Conservation (phyloP, 2,329 filamentous ascomycete species). For the Fusarium torulosum region DNA sequence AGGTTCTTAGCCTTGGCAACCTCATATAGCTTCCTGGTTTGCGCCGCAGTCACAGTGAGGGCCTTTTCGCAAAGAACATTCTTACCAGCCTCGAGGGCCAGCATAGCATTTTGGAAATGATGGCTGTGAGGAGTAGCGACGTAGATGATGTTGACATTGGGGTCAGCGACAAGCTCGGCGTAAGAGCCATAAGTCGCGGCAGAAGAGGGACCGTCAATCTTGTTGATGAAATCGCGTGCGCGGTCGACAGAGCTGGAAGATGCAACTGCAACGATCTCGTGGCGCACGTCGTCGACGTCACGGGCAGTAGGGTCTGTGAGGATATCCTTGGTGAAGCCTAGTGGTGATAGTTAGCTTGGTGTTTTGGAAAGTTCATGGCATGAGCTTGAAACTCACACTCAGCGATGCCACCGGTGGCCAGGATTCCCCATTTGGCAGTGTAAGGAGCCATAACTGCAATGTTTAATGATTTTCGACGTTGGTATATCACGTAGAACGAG, state of each 20-base stretch:
- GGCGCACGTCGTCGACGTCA: constrained; percentile 77
- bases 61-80: constrained; percentile 93
- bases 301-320: constrained; percentile 78
- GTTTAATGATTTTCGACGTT: constrained; percentile 13
- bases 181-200: constrained; percentile 85
- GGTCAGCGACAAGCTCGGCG: constrained; percentile 81
- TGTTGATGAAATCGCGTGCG: constrained; percentile 78
- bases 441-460: constrained; percentile 59
- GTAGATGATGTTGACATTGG: constrained; percentile 87
- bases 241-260: constrained; percentile 79
- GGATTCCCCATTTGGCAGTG: constrained; percentile 69
- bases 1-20: constrained; percentile 79
- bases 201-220: constrained; percentile 74
- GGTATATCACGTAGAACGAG: too few relatives aligned
- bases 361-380: not conserved
- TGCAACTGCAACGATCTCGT: constrained; percentile 82
- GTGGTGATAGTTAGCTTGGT: constrained; percentile 2
- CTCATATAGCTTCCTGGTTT: constrained; percentile 78
- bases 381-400: constrained; percentile 58
- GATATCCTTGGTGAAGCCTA: constrained; percentile 81
- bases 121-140: constrained; percentile 92
- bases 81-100: constrained; percentile 87
- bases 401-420: constrained; percentile 71
- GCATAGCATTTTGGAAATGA: constrained; percentile 90
- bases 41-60: constrained; percentile 84